Base-by-base conservation (phyloP, 805 yeast genomes). In the Starmerella scarabaei region DNA sequence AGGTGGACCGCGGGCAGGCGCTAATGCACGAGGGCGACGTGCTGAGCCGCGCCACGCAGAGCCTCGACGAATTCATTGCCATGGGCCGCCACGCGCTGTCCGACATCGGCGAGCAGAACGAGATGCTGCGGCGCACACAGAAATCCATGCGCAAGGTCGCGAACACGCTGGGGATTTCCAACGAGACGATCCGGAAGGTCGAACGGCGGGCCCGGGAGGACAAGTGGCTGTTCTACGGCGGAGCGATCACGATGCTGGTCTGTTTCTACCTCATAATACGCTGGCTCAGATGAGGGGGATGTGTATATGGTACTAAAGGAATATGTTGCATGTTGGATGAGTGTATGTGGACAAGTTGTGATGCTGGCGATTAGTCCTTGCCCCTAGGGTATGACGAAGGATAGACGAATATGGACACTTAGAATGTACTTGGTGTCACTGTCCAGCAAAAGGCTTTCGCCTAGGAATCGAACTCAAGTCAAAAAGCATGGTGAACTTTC, bases 81-180 rank as follows among this genome's bases (percentile, higher is more conserved):
- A 80, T 83, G 78, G 97, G 96, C 2, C 73, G 80, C 44, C 70
- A 71, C 36, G 83, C 94, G 2, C 72, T 84, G 48, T 93, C 81
- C 37, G 94, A 86, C 55, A 65, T 91, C 18, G 79, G 80, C 16
- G 85, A 79, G 35, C 96, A 91, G 56, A 82, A 83, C 58, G 79
- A 77, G 52, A 68, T 77, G 21, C 66, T 88, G 41, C 64, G 69
- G 41, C 65, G 66, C 43, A 67, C 88, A 23, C 83, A 79, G 48
- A 61, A 66, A 32, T 72, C 68, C 48, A 67, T 91, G 63, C 72
- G 76, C 34, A 69, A 74, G 37, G 71, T 81, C 20, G 73, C 91
- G 46, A 67, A 72, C 35, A 84, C 94, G 1, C 67, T 91, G 43
- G 96, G 96, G 5, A 80, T 91, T 1, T 80, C 94, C 26, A 77